Evolutionary conservation across 1,284 basidiomycete species (phyloP).

Genomic region (Heterobasidion parviporum): DNA sequence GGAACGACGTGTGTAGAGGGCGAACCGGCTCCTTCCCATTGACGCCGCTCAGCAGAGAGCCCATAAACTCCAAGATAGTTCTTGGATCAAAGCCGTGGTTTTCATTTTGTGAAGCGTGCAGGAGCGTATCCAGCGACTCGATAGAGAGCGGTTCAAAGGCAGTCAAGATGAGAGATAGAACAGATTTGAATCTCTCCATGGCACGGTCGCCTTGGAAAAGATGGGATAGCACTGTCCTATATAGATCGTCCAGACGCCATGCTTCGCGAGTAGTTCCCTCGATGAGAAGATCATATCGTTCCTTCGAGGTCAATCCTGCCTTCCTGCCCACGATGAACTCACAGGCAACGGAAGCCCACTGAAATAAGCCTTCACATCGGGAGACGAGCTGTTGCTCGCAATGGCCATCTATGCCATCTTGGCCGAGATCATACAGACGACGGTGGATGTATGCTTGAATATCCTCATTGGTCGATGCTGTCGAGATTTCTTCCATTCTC

Average conservation of each 20-base stretch:
- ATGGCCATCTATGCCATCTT: no score
- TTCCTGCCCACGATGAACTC: no score
- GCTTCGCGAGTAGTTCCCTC: neutral
- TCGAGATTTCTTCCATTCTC: no score
- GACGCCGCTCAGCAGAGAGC: neutral
- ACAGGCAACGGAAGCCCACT: neutral
- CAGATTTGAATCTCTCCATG: neutral
- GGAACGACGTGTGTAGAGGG: neutral
- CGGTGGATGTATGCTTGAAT: no score
- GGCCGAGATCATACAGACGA: no score
- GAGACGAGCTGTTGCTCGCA: no score
- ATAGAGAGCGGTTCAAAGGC: neutral
- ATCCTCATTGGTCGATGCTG: no score
- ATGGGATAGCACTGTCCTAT: neutral
- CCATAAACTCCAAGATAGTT: neutral
- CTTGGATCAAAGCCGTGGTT: no score
- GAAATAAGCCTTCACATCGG: neutral
- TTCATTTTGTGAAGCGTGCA: no score
- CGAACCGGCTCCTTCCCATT: neutral
- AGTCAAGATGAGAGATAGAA: neutral
- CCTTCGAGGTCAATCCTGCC: no score
- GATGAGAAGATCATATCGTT: neutral
- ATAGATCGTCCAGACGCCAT: neutral
- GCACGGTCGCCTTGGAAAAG: no score
- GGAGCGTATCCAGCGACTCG: neutral